Evolutionary conservation across 139 green algal species (phyloP), one percentile per base, ranked within the genome.

Genomic region (Dunaliella sp.): DNA sequence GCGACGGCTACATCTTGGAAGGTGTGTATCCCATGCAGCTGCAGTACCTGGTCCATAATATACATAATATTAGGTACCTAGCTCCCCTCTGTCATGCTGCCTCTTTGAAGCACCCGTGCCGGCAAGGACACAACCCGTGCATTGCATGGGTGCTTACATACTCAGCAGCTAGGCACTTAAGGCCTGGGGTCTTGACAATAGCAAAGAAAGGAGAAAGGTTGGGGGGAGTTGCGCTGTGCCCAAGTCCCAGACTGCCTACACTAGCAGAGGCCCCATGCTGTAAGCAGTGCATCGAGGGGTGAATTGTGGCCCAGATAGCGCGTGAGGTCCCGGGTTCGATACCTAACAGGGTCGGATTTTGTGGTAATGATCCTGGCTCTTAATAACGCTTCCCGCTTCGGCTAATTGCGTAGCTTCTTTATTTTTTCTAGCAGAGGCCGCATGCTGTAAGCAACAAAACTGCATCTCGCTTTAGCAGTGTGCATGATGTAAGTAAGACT

Each of bases 1-100:
- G 87, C 83, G 95, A 98, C 85, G 95, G 95, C 76, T 98, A 98
- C 94, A 93, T 98, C 85, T 92, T 98, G 38, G 95, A 98, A 89
- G 95, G 81, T 85, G 81, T 57, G 81, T 72, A 26, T 16, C 48
- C 48, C 16, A 16, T 65, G 7, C 7, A 65, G 48, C 48, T 65
- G 16, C 48, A 65, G 48, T 65, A 65, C 48, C 48, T n/a, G n/a
- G n/a, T n/a, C n/a, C n/a, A n/a, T n/a, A n/a, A n/a, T n/a, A n/a
- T n/a, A n/a, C n/a, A n/a, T n/a, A n/a, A n/a, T n/a, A n/a, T n/a
- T n/a, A n/a, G n/a, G n/a, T n/a, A n/a, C n/a, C n/a, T n/a, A n/a
- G n/a, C n/a, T n/a, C n/a, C n/a, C n/a, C n/a, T n/a, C n/a, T n/a
- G n/a, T n/a, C n/a, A n/a, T n/a, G n/a, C n/a, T n/a, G n/a, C n/a